Base-by-base conservation (phyloP, 1,139 yeast species). In the Saccharomyces pastorianus region DNA sequence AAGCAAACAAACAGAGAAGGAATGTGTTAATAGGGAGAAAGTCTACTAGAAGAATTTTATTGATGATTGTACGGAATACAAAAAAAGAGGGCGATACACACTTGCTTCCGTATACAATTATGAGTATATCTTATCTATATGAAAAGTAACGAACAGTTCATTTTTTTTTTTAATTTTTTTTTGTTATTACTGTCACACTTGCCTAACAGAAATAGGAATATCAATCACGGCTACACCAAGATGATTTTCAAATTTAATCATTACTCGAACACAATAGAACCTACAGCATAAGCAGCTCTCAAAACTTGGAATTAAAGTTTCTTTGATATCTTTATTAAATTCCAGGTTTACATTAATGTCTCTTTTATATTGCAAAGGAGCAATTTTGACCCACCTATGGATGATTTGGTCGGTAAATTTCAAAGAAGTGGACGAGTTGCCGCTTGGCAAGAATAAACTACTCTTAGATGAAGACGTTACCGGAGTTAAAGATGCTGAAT, bases 211-310 rank as follows among this genome's bases (percentile, higher is more conserved):
- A 46, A 70, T 61, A 11, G 75, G 74, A 38, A 71, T 59, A 42
- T 63, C 62, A 38, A 71, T 55, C 2, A 51, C 46, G 1, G 65
- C 60, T n/a, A 49, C 51, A 2, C 64, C 65, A 31, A 61, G 56
- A 8, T 59, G 58, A 20, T 57, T 55, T 11, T 63, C 65, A 50
- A 71, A 69, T 41, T 55, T 60, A 51, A 69, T 57, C 20, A 59
- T 59, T 11, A 65, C 57, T 13, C 69, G 60, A 25, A 71, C 59
- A 50, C 76, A 76, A 61, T 81, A 80, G 42, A 78, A 59, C 57
- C 85, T 69, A 4, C 81, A 74, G 51, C 79, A 69, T 51, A 76
- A 64, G 62, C 85, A 81, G 42, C 73, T 74, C 61, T 81, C 84
- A 63, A 79, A 78, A 55, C 74, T 76, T 1, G 85, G 85, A 6